Conservation (phyloP, 495 filamentous ascomycete genomes). For the Neurospora sp. region DNA sequence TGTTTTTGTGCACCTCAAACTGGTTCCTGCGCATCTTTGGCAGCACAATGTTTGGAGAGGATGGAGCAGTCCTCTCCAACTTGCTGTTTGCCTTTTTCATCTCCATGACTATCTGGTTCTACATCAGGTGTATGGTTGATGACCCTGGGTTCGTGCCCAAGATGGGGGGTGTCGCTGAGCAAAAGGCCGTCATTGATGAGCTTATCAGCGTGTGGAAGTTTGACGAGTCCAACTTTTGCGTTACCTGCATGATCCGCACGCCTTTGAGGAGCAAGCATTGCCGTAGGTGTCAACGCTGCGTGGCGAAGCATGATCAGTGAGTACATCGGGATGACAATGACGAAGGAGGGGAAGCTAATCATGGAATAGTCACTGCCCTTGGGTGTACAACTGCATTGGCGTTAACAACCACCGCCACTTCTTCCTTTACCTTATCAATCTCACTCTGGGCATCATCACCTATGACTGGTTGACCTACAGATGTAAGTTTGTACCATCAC, state of each 20-base stretch:
- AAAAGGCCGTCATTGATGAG: constrained; percentile 78
- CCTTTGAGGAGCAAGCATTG: constrained; percentile 95
- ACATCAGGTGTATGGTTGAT: constrained; percentile 68
- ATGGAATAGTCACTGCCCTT: constrained; percentile 82
- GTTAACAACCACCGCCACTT: constrained; percentile 95
- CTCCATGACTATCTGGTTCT: constrained; percentile 70
- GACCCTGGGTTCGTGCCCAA: constrained; percentile 97
- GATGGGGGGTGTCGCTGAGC: constrained; percentile 72
- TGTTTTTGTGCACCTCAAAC: constrained; percentile 72
- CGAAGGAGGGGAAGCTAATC: constrained; percentile 3
- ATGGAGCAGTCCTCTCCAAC: constrained; percentile 59
- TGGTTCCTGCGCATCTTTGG: constrained; percentile 68
- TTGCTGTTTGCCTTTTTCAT: constrained; percentile 57
- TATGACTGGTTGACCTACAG: constrained; percentile 41
- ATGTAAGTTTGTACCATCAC: constrained; percentile 21
- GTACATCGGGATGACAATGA: constrained; percentile 18
- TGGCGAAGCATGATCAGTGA: constrained; percentile 96
- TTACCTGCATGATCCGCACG: constrained; percentile 83
- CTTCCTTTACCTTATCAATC: constrained; percentile 69
- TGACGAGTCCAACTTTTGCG: constrained; percentile 89
- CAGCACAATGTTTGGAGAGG: constrained; percentile 34
- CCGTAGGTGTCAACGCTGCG: constrained; percentile 76
- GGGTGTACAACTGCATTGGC: constrained; percentile 94
- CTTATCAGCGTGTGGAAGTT: constrained; percentile 77
- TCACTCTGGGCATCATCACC: constrained; percentile 64